Evolutionary conservation across 352 stramenopile genomes (phyloP).

Genomic region (Globisporangium emineosum): DNA sequence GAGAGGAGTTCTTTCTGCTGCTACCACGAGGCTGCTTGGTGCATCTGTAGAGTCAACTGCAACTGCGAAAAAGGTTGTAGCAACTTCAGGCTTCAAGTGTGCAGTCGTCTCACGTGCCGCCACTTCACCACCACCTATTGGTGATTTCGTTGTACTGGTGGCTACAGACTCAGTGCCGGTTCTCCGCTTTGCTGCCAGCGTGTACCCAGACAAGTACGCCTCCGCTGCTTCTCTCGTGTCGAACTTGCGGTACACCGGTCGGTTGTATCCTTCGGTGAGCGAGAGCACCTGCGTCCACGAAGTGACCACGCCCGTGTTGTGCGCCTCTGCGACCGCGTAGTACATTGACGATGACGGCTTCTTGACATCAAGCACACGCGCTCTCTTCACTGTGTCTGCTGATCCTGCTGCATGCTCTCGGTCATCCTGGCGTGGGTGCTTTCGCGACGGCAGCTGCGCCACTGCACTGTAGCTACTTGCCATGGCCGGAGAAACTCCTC

Average conservation of each 20-base stretch:
- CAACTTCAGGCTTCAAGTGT: background rate
- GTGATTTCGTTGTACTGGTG: background rate
- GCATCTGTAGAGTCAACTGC: background rate
- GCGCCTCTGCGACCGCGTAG: slow-evolving; percentile 38
- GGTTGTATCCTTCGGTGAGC: slow-evolving; percentile 22
- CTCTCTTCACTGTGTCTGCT: background rate
- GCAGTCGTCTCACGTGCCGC: background rate
- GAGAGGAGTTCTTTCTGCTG: background rate
- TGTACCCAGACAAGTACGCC: slow-evolving; percentile 18
- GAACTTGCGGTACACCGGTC: slow-evolving; percentile 32
- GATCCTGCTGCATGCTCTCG: slow-evolving; percentile 1
- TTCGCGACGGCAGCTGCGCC: background rate
- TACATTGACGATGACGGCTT: slow-evolving; percentile 17
- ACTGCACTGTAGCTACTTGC: background rate
- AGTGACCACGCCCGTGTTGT: slow-evolving; percentile 34
- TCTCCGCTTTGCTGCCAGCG: background rate
- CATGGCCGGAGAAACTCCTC: background rate
- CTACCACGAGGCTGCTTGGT: background rate
- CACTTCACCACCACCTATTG: background rate
- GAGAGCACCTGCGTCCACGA: slow-evolving; percentile 32
- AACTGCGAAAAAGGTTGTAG: background rate
- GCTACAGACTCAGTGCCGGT: background rate
- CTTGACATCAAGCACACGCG: background rate
- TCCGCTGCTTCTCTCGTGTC: slow-evolving; percentile 24
- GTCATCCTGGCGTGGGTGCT: slow-evolving; percentile 1